Evolutionary conservation across 148 eudicot species (phyloP).

Genomic region (Cornus florida): DNA sequence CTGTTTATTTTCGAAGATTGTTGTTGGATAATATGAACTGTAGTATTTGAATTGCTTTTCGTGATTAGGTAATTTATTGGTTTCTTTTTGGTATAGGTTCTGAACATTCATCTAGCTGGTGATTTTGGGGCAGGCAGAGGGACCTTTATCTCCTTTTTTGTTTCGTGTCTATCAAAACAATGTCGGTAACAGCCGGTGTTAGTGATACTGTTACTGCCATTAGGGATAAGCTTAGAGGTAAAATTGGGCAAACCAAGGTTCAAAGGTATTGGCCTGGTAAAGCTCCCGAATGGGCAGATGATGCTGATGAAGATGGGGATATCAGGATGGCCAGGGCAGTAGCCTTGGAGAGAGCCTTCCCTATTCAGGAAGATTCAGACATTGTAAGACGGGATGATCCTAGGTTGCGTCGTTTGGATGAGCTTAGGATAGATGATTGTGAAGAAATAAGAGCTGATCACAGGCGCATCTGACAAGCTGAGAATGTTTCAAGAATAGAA

Average conservation of each 20-base stretch:
- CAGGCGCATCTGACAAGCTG: constrained; percentile 20
- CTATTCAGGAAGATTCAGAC: constrained; percentile 12
- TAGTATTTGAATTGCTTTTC: too few relatives aligned
- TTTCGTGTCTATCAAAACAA: constrained; percentile 9
- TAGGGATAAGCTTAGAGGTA: constrained; percentile 83
- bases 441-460: constrained; percentile 21
- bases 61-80: too few relatives aligned
- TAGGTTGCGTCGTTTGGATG: constrained; percentile 19
- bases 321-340: constrained; percentile 67
- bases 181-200: constrained; percentile 92
- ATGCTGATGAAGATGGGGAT: constrained; percentile 18
- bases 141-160: neutral
- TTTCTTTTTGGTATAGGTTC: too few relatives aligned
- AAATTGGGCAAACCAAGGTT: constrained; percentile 84
- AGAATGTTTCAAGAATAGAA: constrained; percentile 15
- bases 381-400: constrained; percentile 7
- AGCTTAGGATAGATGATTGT: constrained; percentile 18
- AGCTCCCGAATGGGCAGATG: constrained; percentile 39
- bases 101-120: too few relatives aligned
- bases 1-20: too few relatives aligned
- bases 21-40: too few relatives aligned
- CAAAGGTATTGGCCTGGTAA: constrained; percentile 87
- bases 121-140: too few relatives aligned
- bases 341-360: constrained; percentile 47
- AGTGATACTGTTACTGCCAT: constrained; percentile 69